Evolutionary conservation across 2,329 filamentous ascomycete species (phyloP), one percentile per base, ranked within the genome.

Genomic region (Hirsutella thompsonii): DNA sequence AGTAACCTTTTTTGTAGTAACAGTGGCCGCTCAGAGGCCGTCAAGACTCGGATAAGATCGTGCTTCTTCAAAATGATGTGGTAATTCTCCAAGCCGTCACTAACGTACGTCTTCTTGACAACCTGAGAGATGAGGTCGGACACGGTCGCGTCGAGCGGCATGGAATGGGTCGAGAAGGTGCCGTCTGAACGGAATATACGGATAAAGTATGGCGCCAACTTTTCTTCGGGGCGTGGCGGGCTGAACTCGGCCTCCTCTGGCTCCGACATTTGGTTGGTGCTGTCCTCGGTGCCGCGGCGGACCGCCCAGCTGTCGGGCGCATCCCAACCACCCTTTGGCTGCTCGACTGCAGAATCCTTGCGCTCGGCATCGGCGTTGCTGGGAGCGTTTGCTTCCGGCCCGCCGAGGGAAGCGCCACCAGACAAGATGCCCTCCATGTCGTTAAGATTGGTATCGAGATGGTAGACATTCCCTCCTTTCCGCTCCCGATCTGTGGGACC

Each of bases 301-400:
- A 96, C 90, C 39, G 85, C 88, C 92, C 92, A 98, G 57, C 89
- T 95, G 59, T 96, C 90, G 1, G 92, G 90, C 3, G 89, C 89
- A 58, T 93, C 85, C 90, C 90, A 98, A 3, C 77, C 76, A 2
- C 80, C 79, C 42, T 68, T 67, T 3, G 63, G 63, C 2, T 52
- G 51, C 16, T 59, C 60, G 21, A 52, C 45, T 20, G 57, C 45
- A 16, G 58, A 58, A 32, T 60, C 57, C 20, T 54, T 50, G 36
- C 55, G 61, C 20, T 74, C 69, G 21, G 60, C 56, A 29, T 73
- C 69, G 21, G 64, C 47, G 16, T 57, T 59, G 20, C 59, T 64
- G 43, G 72, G 60, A 42, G 70, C 69, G 47, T 66, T 61, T 49
- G 70, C 69, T 46, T 77, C 80, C 49, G 86, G 79, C 2, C 85